These are phyloP conservation scores for Trichoderma sp. DNA, from an alignment of 2,329 filamentous ascomycete species.

Conservation along the genomic window DNA sequence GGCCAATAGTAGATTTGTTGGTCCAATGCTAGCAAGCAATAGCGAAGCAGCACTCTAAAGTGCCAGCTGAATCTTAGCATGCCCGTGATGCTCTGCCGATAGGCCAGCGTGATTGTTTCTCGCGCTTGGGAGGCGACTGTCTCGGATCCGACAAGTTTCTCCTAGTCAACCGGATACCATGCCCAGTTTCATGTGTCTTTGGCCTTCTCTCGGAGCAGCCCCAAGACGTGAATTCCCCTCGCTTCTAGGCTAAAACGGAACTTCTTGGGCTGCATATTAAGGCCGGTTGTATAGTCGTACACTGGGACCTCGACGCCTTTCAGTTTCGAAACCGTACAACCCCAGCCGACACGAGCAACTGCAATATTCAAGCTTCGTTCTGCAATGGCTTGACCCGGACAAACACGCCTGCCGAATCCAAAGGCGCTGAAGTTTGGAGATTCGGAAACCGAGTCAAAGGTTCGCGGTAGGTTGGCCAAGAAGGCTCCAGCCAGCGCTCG, in stretches of 20 bases:
- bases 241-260: not conserved
- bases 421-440: constrained; percentile 56
- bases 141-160: too few relatives aligned
- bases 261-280: not conserved
- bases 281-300: constrained; percentile 2
- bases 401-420: constrained; percentile 14
- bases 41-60: too few relatives aligned
- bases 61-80: too few relatives aligned
- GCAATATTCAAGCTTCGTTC: constrained; percentile 5
- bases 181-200: too few relatives aligned
- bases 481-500: constrained; percentile 63
- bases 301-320: not conserved
- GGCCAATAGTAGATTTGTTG: too few relatives aligned
- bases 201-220: not conserved
- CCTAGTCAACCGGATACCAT: too few relatives aligned
- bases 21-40: too few relatives aligned
- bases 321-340: not conserved
- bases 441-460: constrained; percentile 64
- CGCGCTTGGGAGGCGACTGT: too few relatives aligned
- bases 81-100: too few relatives aligned
- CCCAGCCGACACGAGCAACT: not conserved
- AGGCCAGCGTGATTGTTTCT: too few relatives aligned
- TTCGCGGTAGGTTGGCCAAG: constrained; percentile 65
- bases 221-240: not conserved
- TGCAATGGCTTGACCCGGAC: constrained; percentile 6